Evolutionary conservation across 2,329 filamentous ascomycete species (phyloP).

Genomic region (Trichoderma gracile): DNA sequence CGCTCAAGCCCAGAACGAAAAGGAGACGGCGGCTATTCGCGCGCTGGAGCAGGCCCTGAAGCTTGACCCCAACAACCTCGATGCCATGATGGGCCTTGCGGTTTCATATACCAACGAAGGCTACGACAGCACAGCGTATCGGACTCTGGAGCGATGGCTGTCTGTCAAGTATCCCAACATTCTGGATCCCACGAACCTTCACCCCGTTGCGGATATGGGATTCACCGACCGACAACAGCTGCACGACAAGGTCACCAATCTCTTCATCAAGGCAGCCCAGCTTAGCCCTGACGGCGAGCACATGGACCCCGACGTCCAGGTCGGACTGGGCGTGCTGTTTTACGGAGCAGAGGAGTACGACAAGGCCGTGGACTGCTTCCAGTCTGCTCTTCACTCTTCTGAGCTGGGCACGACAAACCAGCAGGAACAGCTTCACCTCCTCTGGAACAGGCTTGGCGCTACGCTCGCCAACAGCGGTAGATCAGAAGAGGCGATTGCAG

Average conservation of each 20-base stretch:
- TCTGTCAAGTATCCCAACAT: slow-evolving; percentile 91
- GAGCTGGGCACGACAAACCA: slow-evolving; percentile 84
- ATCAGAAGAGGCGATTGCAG: slow-evolving; percentile 92
- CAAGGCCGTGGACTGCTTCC: slow-evolving; percentile 98
- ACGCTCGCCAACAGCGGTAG: slow-evolving; percentile 94
- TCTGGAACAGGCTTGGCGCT: slow-evolving; percentile 96
- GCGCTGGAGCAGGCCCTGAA: slow-evolving; percentile 89
- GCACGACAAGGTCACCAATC: slow-evolving; percentile 84
- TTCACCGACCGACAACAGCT: slow-evolving; percentile 91
- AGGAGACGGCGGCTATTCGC: slow-evolving; percentile 92
- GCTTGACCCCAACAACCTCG: slow-evolving; percentile 80
- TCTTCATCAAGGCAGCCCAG: slow-evolving; percentile 91
- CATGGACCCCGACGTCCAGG: slow-evolving; percentile 98
- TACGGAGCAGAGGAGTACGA: slow-evolving; percentile 98
- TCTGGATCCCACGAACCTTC: slow-evolving; percentile 69
- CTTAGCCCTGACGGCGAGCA: slow-evolving; percentile 88
- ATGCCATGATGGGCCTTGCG: slow-evolving; percentile 90
- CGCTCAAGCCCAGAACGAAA: slow-evolving; percentile 97
- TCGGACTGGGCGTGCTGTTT: slow-evolving; percentile 93
- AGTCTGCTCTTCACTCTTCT: slow-evolving; percentile 80
- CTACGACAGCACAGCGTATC: slow-evolving; percentile 95
- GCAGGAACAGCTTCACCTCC: slow-evolving; percentile 81
- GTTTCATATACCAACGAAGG: slow-evolving; percentile 99
- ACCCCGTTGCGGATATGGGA: slow-evolving; percentile 77
- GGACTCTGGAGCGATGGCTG: slow-evolving; percentile 94